Evolutionary conservation across 2,329 filamentous ascomycete genomes (phyloP).

Genomic region (Berkeleyomyces rouxiae): DNA sequence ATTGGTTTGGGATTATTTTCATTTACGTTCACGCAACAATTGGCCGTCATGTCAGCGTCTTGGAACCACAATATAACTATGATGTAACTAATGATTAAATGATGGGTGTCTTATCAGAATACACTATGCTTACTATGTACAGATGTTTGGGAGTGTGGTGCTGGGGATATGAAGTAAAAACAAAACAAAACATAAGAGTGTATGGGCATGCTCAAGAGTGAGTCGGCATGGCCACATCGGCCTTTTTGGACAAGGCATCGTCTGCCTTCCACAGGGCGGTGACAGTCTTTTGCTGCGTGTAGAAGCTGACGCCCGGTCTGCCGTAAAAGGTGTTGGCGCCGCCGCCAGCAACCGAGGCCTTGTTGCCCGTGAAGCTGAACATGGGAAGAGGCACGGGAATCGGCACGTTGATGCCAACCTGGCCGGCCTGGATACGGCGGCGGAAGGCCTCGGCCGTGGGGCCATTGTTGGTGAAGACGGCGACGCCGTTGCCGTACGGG

Average conservation of each 20-base stretch:
- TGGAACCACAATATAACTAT: neutral
- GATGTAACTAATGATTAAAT: neutral
- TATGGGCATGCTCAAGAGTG: conserved; percentile 4
- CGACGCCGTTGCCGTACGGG: conserved; percentile 73
- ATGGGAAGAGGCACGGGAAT: conserved; percentile 57
- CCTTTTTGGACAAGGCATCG: conserved; percentile 59
- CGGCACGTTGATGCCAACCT: conserved; percentile 74
- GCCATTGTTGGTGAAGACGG: conserved; percentile 68
- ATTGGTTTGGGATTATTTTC: neutral
- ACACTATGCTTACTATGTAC: conserved; percentile 2
- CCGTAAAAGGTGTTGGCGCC: conserved; percentile 93
- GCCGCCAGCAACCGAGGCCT: conserved; percentile 83
- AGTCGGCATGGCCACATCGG: conserved; percentile 71
- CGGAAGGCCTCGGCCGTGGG: conserved; percentile 65
- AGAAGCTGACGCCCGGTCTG: conserved; percentile 80
- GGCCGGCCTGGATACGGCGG: conserved; percentile 65
- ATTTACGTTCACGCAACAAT: neutral
- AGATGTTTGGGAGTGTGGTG: neutral
- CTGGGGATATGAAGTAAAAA: neutral
- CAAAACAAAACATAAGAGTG: neutral
- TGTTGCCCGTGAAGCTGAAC: conserved; percentile 61
- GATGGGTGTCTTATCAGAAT: neutral
- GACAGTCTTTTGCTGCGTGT: conserved; percentile 95
- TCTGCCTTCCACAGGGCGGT: conserved; percentile 58
- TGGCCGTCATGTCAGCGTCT: neutral